A percentile compares a stretch with the other conserved stretches of the same genome.
Evolutionary conservation across 1,284 basidiomycete species (phyloP).

Genomic region (Meira miltonrushii): DNA sequence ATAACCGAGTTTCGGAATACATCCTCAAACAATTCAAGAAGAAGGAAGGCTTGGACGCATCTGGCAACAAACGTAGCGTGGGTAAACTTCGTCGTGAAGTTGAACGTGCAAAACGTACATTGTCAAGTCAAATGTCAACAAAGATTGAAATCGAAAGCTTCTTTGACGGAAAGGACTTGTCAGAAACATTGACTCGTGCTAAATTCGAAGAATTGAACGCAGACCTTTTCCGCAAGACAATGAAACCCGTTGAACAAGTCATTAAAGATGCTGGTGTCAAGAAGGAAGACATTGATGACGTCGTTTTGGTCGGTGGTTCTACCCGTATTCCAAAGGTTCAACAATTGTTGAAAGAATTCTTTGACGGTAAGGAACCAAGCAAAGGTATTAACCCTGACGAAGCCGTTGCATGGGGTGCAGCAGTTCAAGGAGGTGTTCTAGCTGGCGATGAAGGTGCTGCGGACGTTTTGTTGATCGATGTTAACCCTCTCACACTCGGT

Average conservation of each 20-base stretch:
- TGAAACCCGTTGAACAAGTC: slow-evolving; percentile 98
- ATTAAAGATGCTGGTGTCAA: slow-evolving; percentile 95
- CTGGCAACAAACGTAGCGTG: slow-evolving; percentile 78
- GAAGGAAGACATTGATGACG: slow-evolving; percentile 94
- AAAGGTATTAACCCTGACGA: slow-evolving; percentile 88
- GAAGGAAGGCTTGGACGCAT: slow-evolving; percentile 62
- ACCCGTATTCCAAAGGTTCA: slow-evolving; percentile 99
- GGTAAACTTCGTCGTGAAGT: slow-evolving; percentile 97
- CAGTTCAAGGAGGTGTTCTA: slow-evolving; percentile 95
- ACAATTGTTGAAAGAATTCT: slow-evolving; percentile 89
- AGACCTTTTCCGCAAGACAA: slow-evolving; percentile 97
- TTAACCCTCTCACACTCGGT: slow-evolving; percentile 88
- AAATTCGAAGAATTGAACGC: slow-evolving; percentile 99
- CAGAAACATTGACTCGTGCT: slow-evolving; percentile 91
- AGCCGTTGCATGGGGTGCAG: slow-evolving; percentile 78
- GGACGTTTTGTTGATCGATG: slow-evolving; percentile 89
- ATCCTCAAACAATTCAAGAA: slow-evolving; percentile 53
- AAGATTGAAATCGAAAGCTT: slow-evolving; percentile 76
- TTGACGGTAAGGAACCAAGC: slow-evolving; percentile 79
- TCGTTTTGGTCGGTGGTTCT: slow-evolving; percentile 84
- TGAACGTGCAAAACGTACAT: slow-evolving; percentile 97
- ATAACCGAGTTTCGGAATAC: slow-evolving; percentile 63
- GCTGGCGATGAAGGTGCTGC: slow-evolving; percentile 73
- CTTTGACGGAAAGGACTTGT: slow-evolving; percentile 92
- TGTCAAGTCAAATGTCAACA: slow-evolving; percentile 71